Evolutionary conservation across 495 filamentous ascomycete species (phyloP), one percentile per base, ranked within the genome.

Genomic region (Chaetomium fimeti): DNA sequence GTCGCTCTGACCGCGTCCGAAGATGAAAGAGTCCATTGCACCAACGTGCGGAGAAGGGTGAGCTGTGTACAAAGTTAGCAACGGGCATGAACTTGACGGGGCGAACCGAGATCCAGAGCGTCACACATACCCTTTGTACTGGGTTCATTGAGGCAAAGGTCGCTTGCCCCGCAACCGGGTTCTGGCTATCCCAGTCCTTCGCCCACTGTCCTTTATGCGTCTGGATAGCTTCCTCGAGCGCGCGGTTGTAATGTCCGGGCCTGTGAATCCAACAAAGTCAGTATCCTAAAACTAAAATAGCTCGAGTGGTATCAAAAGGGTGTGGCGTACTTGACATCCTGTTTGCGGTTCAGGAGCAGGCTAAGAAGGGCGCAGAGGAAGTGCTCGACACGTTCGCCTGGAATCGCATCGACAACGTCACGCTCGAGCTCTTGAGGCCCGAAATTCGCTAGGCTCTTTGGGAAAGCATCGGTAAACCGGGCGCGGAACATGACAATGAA

Each of bases 401-500:
- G 95, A 16, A 87, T 74, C 36, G 81, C 69, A 68, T 96, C 91
- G 53, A 85, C 83, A 24, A 97, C 85, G 28, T 93, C 94, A 68
- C 84, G 79, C 79, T 98, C 94, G 58, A 98, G 84, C 78, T 98
- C 94, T 76, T 98, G 94, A 25, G 93, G 93, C 25, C 94, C 94
- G 62, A 93, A 89, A 72, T 97, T 90, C 60, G 89, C 81, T 9
- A 95, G 78, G 45, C 90, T 92, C 73, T 91, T 91, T 38, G 92
- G 89, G 66, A 98, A 92, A 63, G 85, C 88, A 48, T 96, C 91
- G 74, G 83, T 87, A 74, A 98, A 98, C 71, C 94, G 90, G 76
- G 91, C 87, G 73, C 93, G 89, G 76, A 97, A 98, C 91, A 92
- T 97, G 68, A 97, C 91, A 76, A 98, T 91, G 76, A 98, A 96